Percentiles rank a stretch among this genome's conserved stretches.
Evolutionary conservation across 352 stramenopile species (phyloP).

Genomic region (Pythium aphanidermatum): DNA sequence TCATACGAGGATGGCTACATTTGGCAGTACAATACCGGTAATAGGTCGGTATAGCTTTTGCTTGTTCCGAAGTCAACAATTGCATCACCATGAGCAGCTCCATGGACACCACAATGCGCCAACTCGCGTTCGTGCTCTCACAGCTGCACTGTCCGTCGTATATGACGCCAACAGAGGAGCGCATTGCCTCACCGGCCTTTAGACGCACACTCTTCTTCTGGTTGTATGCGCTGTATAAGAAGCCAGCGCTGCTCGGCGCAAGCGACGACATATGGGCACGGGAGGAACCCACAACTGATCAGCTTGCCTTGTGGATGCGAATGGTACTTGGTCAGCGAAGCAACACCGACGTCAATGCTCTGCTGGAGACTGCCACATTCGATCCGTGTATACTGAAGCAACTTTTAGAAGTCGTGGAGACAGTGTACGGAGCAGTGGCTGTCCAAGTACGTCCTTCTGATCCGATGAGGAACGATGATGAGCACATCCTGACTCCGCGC

Average conservation of each 20-base stretch:
- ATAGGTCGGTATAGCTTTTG: background rate
- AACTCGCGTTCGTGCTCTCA: conserved; percentile 18
- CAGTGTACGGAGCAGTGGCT: conserved; percentile 39
- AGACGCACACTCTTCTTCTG: conserved; percentile 34
- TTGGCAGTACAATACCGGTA: conserved; percentile 5
- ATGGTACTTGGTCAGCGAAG: conserved; percentile 24
- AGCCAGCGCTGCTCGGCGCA: conserved; percentile 20
- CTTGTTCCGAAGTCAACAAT: background rate
- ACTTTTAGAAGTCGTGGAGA: conserved; percentile 23
- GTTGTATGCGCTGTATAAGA: conserved; percentile 33
- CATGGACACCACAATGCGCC: background rate
- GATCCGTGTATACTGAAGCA: background rate
- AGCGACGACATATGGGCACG: conserved; percentile 26
- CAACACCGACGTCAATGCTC: conserved; percentile 19
- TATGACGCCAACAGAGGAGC: conserved; percentile 10
- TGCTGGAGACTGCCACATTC: conserved; percentile 15
- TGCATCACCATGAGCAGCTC: background rate
- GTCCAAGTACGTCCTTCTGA: conserved; percentile 26
- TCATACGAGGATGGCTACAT: conserved; percentile 7
- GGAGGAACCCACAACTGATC: conserved; percentile 21
- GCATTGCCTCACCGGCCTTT: conserved; percentile 13
- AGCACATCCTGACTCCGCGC: background rate
- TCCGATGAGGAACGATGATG: background rate
- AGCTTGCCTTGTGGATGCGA: conserved; percentile 29
- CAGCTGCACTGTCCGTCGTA: conserved; percentile 33